phyloP scores from a whole-genome alignment of 2,329 filamentous ascomycete species.

The Talaromyces sp. region DNA sequence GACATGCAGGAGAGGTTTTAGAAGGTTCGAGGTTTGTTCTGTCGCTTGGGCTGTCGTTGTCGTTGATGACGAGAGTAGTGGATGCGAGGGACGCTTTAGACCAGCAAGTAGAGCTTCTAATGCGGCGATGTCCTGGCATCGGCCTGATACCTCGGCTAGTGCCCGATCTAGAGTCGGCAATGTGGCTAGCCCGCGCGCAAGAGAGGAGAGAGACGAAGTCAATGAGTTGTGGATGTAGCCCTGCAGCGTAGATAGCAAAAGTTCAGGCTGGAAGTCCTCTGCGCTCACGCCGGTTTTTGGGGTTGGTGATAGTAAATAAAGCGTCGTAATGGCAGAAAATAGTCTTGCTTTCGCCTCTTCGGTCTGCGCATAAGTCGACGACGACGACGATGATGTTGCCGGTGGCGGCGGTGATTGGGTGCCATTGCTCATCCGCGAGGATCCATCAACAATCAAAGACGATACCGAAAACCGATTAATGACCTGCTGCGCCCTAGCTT shows the following conservation, averaged over 20 bases:
- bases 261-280: conserved; percentile 58
- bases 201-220: conserved; percentile 70
- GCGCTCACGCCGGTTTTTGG: conserved; percentile 46
- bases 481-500: conserved; percentile 70
- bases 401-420: conserved; percentile 26
- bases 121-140: conserved; percentile 89
- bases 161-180: conserved; percentile 79
- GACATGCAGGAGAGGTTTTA: conserved; percentile 69
- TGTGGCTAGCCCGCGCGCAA: conserved; percentile 72
- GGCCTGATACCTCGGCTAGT: conserved; percentile 72
- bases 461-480: conserved; percentile 80
- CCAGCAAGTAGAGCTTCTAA: conserved; percentile 72
- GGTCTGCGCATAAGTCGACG: conserved; percentile 54
- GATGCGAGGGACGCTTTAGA: conserved; percentile 66
- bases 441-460: conserved; percentile 39
- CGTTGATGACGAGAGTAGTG: conserved; percentile 51
- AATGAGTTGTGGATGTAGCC: conserved; percentile 77
- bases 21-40: conserved; percentile 45
- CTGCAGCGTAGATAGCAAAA: conserved; percentile 74
- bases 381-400: conserved; percentile 17
- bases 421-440: conserved; percentile 15
- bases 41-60: not conserved
- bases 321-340: conserved; percentile 67
- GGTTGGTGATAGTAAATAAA: conserved; percentile 78
- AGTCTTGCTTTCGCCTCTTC: conserved; percentile 74